Percentiles rank a stretch among this genome's conserved stretches.
These are phyloP conservation scores for Xylaria telfairii DNA, from an alignment of 495 filamentous ascomycete species.

Conservation along the genomic window DNA sequence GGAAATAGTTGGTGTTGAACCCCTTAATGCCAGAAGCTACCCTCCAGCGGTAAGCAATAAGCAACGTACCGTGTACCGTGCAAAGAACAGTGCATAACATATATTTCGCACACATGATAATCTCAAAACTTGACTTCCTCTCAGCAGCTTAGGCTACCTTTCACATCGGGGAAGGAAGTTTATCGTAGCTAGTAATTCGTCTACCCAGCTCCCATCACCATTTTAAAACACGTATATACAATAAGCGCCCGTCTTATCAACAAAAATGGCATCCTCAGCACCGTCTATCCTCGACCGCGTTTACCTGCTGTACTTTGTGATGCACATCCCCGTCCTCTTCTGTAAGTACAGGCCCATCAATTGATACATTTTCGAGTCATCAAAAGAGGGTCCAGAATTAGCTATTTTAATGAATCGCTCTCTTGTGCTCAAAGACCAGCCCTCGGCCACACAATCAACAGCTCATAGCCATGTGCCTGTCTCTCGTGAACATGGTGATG, in stretches of 20 bases:
- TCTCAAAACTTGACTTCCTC: background rate
- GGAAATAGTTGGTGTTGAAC: background rate
- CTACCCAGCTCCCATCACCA: background rate
- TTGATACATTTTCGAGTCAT: background rate
- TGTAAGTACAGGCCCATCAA: conserved; percentile 52
- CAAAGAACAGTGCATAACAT: too few species aligned
- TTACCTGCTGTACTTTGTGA: conserved; percentile 73
- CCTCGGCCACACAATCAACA: too few species aligned
- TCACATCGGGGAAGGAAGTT: background rate
- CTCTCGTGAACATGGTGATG: background rate
- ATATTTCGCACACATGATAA: background rate
- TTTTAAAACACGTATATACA: background rate
- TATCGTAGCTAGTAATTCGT: background rate
- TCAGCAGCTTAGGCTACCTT: background rate
- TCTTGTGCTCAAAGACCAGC: background rate
- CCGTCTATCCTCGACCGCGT: conserved; percentile 52
- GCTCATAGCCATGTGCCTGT: background rate
- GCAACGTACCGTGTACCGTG: too few species aligned
- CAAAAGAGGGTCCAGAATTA: too few species aligned
- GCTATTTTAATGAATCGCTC: background rate
- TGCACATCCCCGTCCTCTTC: conserved; percentile 71
- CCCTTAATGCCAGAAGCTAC: background rate
- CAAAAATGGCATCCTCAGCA: conserved; percentile 42
- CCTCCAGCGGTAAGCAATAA: background rate
- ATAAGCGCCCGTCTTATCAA: background rate